Evolutionary conservation across 768 basidiomycete genomes (phyloP).

Genomic region (Boletales sp.): DNA sequence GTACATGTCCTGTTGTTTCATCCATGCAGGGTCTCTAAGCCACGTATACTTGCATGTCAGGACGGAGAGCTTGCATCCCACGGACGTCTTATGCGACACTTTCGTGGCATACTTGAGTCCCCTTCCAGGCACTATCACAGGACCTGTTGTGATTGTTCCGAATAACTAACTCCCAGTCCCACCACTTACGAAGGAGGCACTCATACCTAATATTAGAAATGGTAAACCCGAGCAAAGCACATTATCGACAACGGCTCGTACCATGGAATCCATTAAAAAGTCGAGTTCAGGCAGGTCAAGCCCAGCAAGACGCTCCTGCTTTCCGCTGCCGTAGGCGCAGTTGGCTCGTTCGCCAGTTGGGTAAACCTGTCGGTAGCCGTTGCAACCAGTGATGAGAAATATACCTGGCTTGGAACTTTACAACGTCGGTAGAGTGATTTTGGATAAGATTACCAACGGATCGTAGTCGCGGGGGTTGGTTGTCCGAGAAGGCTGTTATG

Average conservation of each 20-base stretch:
- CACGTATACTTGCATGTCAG: constrained; percentile 79
- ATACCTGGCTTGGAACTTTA: constrained; percentile 73
- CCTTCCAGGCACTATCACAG: constrained; percentile 52
- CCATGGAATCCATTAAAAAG: constrained; percentile 47
- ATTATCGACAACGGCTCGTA: no score
- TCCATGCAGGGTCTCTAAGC: not conserved
- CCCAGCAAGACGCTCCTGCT: constrained; percentile 81
- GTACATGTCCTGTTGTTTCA: constrained; percentile 36
- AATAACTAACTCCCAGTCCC: constrained; percentile 48
- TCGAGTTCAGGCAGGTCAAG: constrained; percentile 75
- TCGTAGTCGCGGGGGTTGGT: no score
- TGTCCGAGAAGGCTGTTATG: no score
- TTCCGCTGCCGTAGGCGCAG: constrained; percentile 89
- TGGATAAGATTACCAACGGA: no score
- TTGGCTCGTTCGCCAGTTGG: constrained; percentile 86
- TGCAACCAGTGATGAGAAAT: constrained; percentile 82
- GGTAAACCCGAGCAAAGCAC: no score
- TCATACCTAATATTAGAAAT: no score
- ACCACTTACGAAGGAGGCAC: not conserved
- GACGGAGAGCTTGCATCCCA: constrained; percentile 43
- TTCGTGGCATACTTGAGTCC: constrained; percentile 27
- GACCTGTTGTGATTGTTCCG: constrained; percentile 86
- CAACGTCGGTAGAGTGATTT: no score
- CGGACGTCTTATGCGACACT: not conserved
- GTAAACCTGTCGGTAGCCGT: constrained; percentile 79